A percentile compares a stretch with the other conserved stretches of the same genome.
Evolutionary conservation across 2,329 filamentous ascomycete species (phyloP).

Genomic region (Trichoderma atroviride): DNA sequence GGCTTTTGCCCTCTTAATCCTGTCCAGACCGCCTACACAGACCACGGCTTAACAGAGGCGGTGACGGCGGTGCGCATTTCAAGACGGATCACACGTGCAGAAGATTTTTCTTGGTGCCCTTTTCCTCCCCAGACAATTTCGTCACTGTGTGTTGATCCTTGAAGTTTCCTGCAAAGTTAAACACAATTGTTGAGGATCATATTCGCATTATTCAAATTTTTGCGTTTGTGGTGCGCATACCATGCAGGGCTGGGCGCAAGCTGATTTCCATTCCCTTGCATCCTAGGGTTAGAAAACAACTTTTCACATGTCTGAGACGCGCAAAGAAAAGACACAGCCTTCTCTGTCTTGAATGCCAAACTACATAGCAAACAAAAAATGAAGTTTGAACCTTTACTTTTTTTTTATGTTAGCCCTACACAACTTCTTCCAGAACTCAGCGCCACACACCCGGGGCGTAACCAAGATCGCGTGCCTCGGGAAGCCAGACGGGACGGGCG

Average conservation of each 20-base stretch:
- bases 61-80: constrained; percentile 17
- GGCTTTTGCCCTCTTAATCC: neutral
- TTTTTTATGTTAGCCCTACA: neutral
- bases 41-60: constrained; percentile 4
- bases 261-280: constrained; percentile 5
- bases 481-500: constrained; percentile 21
- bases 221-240: neutral
- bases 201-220: neutral
- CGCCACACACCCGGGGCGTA: constrained; percentile 1
- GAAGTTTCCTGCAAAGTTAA: neutral
- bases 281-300: neutral
- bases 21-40: neutral
- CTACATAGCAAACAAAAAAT: neutral
- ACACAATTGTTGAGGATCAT: neutral
- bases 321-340: neutral
- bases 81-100: constrained; percentile 1
- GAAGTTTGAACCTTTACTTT: neutral
- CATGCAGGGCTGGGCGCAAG: neutral
- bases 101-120: neutral
- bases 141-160: neutral
- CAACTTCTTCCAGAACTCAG: neutral
- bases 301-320: constrained; percentile 14
- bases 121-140: neutral
- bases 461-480: constrained; percentile 15
- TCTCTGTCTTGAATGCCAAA: neutral